Conservation (phyloP, 148 eudicot species). For the Chenopodium formosanum region DNA sequence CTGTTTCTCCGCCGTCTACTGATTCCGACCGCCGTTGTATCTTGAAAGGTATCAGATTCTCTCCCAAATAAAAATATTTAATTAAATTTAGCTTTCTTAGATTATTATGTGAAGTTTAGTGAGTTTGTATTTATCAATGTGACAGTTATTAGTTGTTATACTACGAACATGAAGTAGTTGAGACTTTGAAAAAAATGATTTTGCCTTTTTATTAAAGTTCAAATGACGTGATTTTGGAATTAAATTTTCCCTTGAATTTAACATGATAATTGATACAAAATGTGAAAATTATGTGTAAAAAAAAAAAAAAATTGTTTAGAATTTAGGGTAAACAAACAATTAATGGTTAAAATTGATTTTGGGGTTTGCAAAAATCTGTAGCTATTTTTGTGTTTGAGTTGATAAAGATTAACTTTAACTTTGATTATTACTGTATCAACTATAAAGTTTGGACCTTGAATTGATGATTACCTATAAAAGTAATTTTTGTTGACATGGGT, state of each 20-base stretch:
- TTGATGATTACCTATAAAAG: not conserved
- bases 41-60: slow-evolving; percentile 42
- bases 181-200: not conserved
- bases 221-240: slow-evolving; percentile 1
- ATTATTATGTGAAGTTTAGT: not conserved
- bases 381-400: not conserved
- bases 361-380: not conserved
- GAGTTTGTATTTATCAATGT: not conserved
- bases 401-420: not conserved
- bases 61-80: too few relatives aligned
- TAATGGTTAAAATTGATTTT: not conserved
- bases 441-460: not conserved
- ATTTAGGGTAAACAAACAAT: too few relatives aligned
- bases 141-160: not conserved
- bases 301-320: slow-evolving; percentile 4
- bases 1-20: slow-evolving; percentile 14
- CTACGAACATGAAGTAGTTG: not conserved
- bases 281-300: not conserved
- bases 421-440: not conserved
- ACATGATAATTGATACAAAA: not conserved
- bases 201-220: not conserved
- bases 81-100: not conserved
- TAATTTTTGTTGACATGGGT: too few relatives aligned
- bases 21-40: slow-evolving; percentile 28
- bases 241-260: not conserved